A percentile compares a stretch with the other conserved stretches of the same genome.
Evolutionary conservation across 1,284 basidiomycete species (phyloP).

Genomic region (Irpex sp.): DNA sequence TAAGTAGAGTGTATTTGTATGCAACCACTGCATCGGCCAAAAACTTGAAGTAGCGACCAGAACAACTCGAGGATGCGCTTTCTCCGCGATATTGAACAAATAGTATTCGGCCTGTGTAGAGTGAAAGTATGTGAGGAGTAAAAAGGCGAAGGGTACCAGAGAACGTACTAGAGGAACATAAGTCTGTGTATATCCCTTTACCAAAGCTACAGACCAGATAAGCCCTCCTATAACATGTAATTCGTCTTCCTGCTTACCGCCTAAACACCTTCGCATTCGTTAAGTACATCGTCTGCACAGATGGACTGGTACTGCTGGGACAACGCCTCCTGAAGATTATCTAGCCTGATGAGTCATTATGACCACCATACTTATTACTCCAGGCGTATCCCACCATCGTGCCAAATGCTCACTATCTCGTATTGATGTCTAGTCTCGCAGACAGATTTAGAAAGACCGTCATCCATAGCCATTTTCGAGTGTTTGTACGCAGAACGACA

Average conservation of each 20-base stretch:
- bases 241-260: constrained; percentile 26
- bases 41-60: constrained; percentile 52
- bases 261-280: constrained; percentile 30
- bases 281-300: too few species aligned
- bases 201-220: constrained; percentile 42
- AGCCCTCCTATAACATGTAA: neutral
- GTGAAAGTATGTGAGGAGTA: constrained; percentile 8
- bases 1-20: constrained; percentile 52
- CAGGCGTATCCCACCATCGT: constrained; percentile 49
- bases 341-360: too few species aligned
- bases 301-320: too few species aligned
- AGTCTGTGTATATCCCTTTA: constrained; percentile 55
- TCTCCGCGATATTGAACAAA: too few species aligned
- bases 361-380: constrained; percentile 45
- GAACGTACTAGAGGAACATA: constrained; percentile 55
- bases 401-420: too few species aligned
- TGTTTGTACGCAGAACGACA: too few species aligned
- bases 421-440: too few species aligned
- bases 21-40: constrained; percentile 52
- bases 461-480: too few species aligned
- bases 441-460: too few species aligned
- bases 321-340: too few species aligned
- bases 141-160: constrained; percentile 3
- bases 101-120: constrained; percentile 60
- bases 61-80: constrained; percentile 39